A percentile compares a stretch with the other conserved stretches of the same genome.
phyloP scores from a whole-genome alignment of 2,329 filamentous ascomycete genomes.

The Calycina marina region DNA sequence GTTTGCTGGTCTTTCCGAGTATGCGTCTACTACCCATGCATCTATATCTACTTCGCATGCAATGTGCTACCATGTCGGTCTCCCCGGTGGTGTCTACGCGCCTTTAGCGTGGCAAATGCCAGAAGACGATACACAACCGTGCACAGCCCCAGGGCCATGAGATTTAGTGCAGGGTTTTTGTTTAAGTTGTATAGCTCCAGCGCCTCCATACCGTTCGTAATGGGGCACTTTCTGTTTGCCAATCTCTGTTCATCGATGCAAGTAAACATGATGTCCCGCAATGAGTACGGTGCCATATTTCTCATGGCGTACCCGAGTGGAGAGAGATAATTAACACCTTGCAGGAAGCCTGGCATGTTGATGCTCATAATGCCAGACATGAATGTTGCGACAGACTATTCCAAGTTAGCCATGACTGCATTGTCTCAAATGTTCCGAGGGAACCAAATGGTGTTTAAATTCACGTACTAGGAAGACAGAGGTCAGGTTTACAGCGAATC shows the following conservation, averaged over 20 bases:
- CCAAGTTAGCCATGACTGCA: too few relatives aligned
- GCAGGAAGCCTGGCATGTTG: slow-evolving; percentile 49
- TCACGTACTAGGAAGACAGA: slow-evolving; percentile 53
- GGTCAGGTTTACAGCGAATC: slow-evolving; percentile 63
- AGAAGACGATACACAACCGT: slow-evolving; percentile 51
- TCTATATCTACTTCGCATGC: too few relatives aligned
- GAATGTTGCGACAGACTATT: slow-evolving; percentile 54
- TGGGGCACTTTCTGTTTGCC: slow-evolving; percentile 45
- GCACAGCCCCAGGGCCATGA: slow-evolving; percentile 47
- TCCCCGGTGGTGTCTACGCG: slow-evolving; percentile 37
- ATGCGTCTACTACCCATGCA: too few relatives aligned
- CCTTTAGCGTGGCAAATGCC: slow-evolving; percentile 42
- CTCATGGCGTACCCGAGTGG: slow-evolving; percentile 57
- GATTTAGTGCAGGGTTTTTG: slow-evolving; percentile 42
- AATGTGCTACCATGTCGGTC: too few relatives aligned
- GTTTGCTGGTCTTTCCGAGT: too few relatives aligned
- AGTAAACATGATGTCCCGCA: slow-evolving; percentile 45
- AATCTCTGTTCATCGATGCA: slow-evolving; percentile 47
- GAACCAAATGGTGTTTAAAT: too few relatives aligned
- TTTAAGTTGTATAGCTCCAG: slow-evolving; percentile 53
- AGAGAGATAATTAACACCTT: slow-evolving; percentile 55
- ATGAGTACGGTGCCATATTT: slow-evolving; percentile 50
- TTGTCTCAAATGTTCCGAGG: too few relatives aligned
- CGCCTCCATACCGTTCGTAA: slow-evolving; percentile 52
- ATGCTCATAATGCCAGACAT: slow-evolving; percentile 61